Evolutionary conservation across 1,139 yeast species (phyloP).

Genomic region (Suhomyces anneliseae): DNA sequence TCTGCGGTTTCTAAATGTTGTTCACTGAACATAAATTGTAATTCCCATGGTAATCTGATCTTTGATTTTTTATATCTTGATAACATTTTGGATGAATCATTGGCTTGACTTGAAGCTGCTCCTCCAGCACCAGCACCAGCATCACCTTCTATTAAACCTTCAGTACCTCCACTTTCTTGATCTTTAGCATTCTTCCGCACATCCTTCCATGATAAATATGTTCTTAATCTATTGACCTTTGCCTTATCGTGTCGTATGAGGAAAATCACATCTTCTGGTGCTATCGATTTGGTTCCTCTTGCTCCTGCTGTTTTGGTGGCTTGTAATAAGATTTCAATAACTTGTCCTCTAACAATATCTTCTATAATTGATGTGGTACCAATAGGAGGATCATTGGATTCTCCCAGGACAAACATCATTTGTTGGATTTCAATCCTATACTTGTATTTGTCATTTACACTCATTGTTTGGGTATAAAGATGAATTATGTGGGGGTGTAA

Average conservation of each 20-base stretch:
- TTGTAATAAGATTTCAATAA: constrained; percentile 80
- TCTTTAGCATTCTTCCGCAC: constrained; percentile 96
- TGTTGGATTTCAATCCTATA: constrained; percentile 88
- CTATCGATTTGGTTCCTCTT: constrained; percentile 81
- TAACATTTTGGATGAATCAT: constrained; percentile 57
- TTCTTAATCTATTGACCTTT: constrained; percentile 84
- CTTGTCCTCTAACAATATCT: constrained; percentile 94
- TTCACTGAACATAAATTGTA: constrained; percentile 89
- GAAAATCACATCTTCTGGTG: constrained; percentile 92
- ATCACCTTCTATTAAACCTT: constrained; percentile 45
- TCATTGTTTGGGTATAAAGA: constrained; percentile 2
- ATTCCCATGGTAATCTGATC: constrained; percentile 91
- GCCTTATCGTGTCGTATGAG: constrained; percentile 92
- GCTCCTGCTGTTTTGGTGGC: constrained; percentile 75
- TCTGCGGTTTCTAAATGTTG: constrained; percentile 85
- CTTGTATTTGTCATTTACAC: constrained; percentile 52
- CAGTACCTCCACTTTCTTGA: constrained; percentile 83
- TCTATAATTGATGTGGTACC: constrained; percentile 90
- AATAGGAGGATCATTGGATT: constrained; percentile 88
- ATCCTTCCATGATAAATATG: constrained; percentile 96
- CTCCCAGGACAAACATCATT: constrained; percentile 99
- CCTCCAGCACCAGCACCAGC: constrained; percentile 37
- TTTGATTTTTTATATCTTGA: constrained; percentile 74
- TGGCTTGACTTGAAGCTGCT: constrained; percentile 30
- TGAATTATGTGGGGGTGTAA: neutral